Percentiles rank a stretch among this genome's conserved stretches.
Evolutionary conservation across 1,284 basidiomycete species (phyloP).

Genomic region (Tylopilus orsonianus): DNA sequence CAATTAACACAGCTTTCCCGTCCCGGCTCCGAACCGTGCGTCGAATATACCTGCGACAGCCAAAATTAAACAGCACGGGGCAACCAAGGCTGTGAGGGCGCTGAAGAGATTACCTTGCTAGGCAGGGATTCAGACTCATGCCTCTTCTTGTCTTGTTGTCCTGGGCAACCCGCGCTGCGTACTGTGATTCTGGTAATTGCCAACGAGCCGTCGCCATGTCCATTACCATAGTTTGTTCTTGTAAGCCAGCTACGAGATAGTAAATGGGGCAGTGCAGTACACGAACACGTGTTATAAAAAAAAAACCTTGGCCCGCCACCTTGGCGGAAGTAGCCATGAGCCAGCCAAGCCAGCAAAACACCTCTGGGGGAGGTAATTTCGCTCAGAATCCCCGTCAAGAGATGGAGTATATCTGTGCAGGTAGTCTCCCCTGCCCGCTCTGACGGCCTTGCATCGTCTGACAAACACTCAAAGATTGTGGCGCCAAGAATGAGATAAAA

Average conservation of each 20-base stretch:
- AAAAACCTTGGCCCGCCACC: not conserved
- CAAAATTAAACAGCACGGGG: slow-evolving; percentile 1
- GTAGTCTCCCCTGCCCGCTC: slow-evolving; percentile 42
- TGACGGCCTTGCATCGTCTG: slow-evolving; percentile 4
- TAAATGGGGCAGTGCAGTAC: slow-evolving; percentile 10
- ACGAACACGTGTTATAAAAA: slow-evolving; percentile 20
- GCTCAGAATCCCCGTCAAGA: slow-evolving; percentile 50
- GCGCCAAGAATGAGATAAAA: slow-evolving; percentile 90
- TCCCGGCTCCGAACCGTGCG: slow-evolving; percentile 22
- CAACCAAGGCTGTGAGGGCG: slow-evolving; percentile 5
- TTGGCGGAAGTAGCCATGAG: slow-evolving; percentile 24
- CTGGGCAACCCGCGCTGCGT: slow-evolving; percentile 9
- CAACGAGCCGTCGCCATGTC: slow-evolving; percentile 19
- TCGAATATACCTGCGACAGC: slow-evolving; percentile 2
- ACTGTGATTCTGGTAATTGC: slow-evolving; percentile 18
- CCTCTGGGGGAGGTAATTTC: slow-evolving; percentile 26
- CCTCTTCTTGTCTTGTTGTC: slow-evolving; percentile 5
- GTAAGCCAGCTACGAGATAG: too few species aligned
- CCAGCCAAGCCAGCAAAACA: slow-evolving; percentile 27
- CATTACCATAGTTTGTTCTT: not conserved
- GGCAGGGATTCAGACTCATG: not conserved
- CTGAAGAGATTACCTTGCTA: not conserved
- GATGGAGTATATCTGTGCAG: slow-evolving; percentile 93
- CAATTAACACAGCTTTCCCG: slow-evolving; percentile 25
- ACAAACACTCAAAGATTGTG: slow-evolving; percentile 71